A percentile compares a stretch with the other conserved stretches of the same genome.
phyloP scores from a whole-genome alignment of 371 early-diverging fungal genomes.

The Syncephalastrum racemosum region DNA sequence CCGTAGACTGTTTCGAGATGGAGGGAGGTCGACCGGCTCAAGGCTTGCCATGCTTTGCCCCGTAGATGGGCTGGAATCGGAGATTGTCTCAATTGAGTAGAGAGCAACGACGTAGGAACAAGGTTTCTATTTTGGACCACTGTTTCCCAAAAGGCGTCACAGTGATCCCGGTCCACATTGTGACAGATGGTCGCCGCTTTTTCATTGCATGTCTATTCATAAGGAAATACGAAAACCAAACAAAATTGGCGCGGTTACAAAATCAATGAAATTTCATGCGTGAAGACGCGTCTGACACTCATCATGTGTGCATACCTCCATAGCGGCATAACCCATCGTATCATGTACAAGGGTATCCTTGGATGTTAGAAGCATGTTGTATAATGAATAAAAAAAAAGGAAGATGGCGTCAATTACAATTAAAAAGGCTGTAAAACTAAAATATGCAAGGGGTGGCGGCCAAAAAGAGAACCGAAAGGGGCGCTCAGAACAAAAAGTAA shows the following conservation, averaged over 20 bases:
- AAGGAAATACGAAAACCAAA: too few relatives aligned
- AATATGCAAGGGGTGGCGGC: constrained; percentile 13
- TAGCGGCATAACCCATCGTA: not conserved
- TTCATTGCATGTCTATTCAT: too few relatives aligned
- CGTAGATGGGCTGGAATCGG: constrained; percentile 78
- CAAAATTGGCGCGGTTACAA: too few relatives aligned
- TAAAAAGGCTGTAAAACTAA: constrained; percentile 12
- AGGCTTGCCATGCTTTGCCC: constrained; percentile 87
- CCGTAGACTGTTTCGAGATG: constrained; percentile 80
- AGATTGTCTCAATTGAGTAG: constrained; percentile 40
- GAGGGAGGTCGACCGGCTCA: constrained; percentile 72
- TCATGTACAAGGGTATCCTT: not conserved
- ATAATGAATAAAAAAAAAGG: constrained; percentile 15
- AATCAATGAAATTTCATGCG: too few relatives aligned
- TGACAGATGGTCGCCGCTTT: not conserved
- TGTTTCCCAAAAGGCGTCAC: constrained; percentile 81
- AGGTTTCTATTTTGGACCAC: constrained; percentile 63
- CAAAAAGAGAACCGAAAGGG: constrained; percentile 9
- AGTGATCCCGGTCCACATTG: constrained; percentile 50
- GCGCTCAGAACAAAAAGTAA: not conserved
- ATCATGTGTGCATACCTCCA: too few relatives aligned
- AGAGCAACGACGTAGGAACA: too few relatives aligned
- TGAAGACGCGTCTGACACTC: too few relatives aligned
- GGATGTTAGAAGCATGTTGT: constrained; percentile 4
- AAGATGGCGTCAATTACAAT: constrained; percentile 2